A percentile compares a stretch with the other conserved stretches of the same genome.
These are phyloP conservation scores for Oemleria cerasiformis DNA, from an alignment of 306 rosid genomes.

Conservation along the genomic window DNA sequence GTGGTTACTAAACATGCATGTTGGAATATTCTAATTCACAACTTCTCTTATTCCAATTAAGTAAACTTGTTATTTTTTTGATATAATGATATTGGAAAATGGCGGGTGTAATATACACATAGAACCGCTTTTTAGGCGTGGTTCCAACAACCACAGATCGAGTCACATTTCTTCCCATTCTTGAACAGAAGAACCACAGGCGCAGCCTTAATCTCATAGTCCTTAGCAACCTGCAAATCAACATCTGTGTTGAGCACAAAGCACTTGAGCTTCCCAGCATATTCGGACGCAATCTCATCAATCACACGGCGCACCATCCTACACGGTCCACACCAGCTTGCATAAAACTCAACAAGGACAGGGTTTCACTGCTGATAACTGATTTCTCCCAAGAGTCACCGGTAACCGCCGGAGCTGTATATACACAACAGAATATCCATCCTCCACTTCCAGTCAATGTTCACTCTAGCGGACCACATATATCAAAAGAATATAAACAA, in stretches of 20 bases:
- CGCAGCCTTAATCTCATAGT: constrained; percentile 82
- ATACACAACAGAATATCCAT: constrained; percentile 21
- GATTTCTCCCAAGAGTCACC: constrained; percentile 66
- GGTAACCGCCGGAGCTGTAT: constrained; percentile 59
- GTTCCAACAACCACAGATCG: constrained; percentile 86
- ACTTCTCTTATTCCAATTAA: no score
- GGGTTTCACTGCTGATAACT: constrained; percentile 58
- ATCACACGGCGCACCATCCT: constrained; percentile 83
- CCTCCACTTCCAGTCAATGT: not conserved
- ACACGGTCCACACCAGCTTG: constrained; percentile 97
- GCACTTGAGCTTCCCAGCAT: constrained; percentile 72
- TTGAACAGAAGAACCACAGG: constrained; percentile 86
- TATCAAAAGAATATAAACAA: not conserved
- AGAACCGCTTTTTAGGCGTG: constrained; percentile 94
- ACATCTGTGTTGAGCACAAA: constrained; percentile 70
- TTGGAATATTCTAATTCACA: no score
- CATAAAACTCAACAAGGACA: constrained; percentile 83
- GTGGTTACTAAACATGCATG: no score
- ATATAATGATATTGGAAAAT: no score
- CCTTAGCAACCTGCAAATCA: constrained; percentile 63
- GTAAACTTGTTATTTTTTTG: no score
- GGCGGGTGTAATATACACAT: no score
- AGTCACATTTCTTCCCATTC: constrained; percentile 73
- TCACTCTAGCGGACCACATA: not conserved
- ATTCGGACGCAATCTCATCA: constrained; percentile 69